Evolutionary conservation across 2,329 filamentous ascomycete genomes (phyloP).

Genomic region (Beauveria scarabaeidicola): DNA sequence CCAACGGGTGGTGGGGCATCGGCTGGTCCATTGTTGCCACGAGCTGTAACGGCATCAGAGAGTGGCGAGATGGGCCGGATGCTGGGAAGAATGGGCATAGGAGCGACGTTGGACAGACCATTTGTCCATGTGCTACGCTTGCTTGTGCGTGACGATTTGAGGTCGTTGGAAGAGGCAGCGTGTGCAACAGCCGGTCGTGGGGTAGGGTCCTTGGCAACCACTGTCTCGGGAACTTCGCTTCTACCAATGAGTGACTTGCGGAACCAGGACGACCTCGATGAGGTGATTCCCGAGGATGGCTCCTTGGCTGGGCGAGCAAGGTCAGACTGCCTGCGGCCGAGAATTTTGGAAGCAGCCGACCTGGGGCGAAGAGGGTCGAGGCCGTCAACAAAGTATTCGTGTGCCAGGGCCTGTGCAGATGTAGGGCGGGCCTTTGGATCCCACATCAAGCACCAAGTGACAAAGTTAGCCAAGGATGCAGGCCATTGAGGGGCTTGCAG

Average conservation of each 20-base stretch:
- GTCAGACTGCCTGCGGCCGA: constrained; percentile 87
- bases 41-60: constrained; percentile 86
- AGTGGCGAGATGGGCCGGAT: constrained; percentile 93
- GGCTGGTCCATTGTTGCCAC: constrained; percentile 58
- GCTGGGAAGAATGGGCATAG: constrained; percentile 92
- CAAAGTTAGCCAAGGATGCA: constrained; percentile 75
- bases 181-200: constrained; percentile 38
- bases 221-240: constrained; percentile 59
- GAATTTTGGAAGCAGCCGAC: constrained; percentile 73
- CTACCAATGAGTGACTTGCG: constrained; percentile 85
- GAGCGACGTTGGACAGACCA: constrained; percentile 68
- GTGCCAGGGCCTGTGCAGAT: constrained; percentile 84
- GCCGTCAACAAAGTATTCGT: constrained; percentile 91
- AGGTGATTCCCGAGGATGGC: constrained; percentile 46
- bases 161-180: constrained; percentile 32
- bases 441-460: constrained; percentile 99
- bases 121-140: constrained; percentile 95
- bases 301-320: constrained; percentile 63
- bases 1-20: constrained; percentile 13
- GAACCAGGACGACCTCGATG: constrained; percentile 92
- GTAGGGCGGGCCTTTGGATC: constrained; percentile 88
- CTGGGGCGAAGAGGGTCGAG: constrained; percentile 89
- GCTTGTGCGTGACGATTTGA: constrained; percentile 39
- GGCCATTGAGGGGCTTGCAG: constrained; percentile 90
- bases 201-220: constrained; percentile 40